Conservation (phyloP, 495 filamentous ascomycete genomes). For the Hypoxylon intermedium region DNA sequence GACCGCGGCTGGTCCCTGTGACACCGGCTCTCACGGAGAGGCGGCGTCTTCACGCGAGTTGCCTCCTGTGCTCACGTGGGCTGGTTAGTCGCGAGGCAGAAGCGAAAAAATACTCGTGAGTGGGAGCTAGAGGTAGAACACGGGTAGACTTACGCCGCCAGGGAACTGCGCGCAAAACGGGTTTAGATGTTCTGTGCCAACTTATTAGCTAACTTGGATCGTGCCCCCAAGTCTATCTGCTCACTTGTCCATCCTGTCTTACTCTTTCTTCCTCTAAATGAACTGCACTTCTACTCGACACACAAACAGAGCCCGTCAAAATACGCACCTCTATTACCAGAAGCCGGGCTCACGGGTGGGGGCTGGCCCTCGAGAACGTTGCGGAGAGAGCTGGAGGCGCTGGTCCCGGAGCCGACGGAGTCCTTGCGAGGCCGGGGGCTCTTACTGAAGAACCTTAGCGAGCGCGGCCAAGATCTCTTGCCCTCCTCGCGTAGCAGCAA, state of each 20-base stretch:
- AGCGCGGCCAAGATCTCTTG: slow-evolving; percentile 20
- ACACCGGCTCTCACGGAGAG: slow-evolving; percentile 41
- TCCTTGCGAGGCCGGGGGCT: slow-evolving; percentile 52
- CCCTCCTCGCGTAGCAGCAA: slow-evolving; percentile 30
- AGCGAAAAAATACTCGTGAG: too few species aligned
- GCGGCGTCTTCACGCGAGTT: slow-evolving; percentile 55
- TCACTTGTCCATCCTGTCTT: background rate
- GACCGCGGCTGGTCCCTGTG: slow-evolving; percentile 44
- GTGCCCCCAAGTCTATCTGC: background rate
- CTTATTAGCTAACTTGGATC: background rate
- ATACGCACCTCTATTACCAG: slow-evolving; percentile 39
- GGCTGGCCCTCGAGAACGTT: slow-evolving; percentile 47
- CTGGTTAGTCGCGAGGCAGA: background rate
- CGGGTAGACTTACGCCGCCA: slow-evolving; percentile 39
- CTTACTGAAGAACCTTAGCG: slow-evolving; percentile 44
- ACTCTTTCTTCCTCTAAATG: background rate
- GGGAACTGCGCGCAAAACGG: slow-evolving; percentile 30
- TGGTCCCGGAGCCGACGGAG: slow-evolving; percentile 44
- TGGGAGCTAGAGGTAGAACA: background rate
- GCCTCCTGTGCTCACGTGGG: slow-evolving; percentile 50
- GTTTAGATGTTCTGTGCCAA: slow-evolving; percentile 1
- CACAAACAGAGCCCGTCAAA: slow-evolving; percentile 27
- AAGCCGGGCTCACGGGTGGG: slow-evolving; percentile 40
- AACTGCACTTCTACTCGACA: slow-evolving; percentile 6
- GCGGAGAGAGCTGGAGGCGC: slow-evolving; percentile 48